Base-by-base conservation (phyloP, 2,329 filamentous ascomycete genomes). In the Davidsoniella virescens region DNA sequence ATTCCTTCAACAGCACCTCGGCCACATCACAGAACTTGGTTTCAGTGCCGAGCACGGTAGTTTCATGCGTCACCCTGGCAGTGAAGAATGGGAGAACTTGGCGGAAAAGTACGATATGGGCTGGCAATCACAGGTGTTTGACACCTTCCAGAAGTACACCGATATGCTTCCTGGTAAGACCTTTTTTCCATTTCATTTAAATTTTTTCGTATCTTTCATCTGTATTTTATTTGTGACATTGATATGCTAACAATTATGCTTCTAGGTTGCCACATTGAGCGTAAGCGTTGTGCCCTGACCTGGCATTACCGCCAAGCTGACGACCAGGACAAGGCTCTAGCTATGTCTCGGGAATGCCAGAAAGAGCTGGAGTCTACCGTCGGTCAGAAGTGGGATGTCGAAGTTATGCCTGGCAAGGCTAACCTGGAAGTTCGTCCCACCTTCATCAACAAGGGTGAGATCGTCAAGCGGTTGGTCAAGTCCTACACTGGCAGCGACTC, bases 391-490 rank as follows among this genome's bases (percentile, higher is more conserved):
- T 94, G 82, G 76, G 87, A 94, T 44, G 85, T 96, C 3, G 90
- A 96, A 59, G 87, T 98, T 53, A 96, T 96, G 87, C 77, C 80
- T 0, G 92, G 92, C 58, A 98, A 96, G 68, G 90, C 90, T 54
- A 96, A 96, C 62, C 72, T 98, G 23, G 92, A 98, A 65, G 90
- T 96, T 29, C 82, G 92, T n/a, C 90, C 90, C 25, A 88, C 82
- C 1, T 94, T 94, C 60, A 87, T 98, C 68, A 96, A 96, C 73
- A 98, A 98, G 70, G 92, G 92, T 26, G 87, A 93, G 65, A 96
- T 96, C 56, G 85, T 82, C 14, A 88, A 87, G 67, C 79, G 82
- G 5, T 73, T 98, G 16, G 80, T 96, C 37, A 69, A 76, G 18
- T 79, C 80, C 44, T 93, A 93, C 64, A 79, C 72, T 58, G 66